These are phyloP conservation scores for Canavalia gladiata DNA, from an alignment of 306 rosid species.

Conservation along the genomic window DNA sequence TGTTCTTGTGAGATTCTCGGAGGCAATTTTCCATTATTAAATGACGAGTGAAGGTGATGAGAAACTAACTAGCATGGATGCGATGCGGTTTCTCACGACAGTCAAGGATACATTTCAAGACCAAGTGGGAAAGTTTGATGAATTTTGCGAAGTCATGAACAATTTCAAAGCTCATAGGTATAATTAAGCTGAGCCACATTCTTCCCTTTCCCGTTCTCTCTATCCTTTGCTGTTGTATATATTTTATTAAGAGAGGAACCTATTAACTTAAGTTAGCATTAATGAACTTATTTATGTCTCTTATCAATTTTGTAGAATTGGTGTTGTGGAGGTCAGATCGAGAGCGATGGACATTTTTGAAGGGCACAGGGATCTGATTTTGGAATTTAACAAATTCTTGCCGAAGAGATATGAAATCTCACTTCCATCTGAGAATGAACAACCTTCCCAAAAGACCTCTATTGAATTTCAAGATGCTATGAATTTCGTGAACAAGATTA, in stretches of 20 bases:
- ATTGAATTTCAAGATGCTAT: conserved; percentile 74
- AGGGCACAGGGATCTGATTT: conserved; percentile 69
- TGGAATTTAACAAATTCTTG: conserved; percentile 84
- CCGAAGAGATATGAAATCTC: conserved; percentile 74
- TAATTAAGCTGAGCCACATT: background rate
- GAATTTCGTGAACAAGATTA: conserved; percentile 72
- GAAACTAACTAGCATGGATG: background rate
- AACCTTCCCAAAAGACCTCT: conserved; percentile 67
- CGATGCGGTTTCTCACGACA: background rate
- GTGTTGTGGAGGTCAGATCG: conserved; percentile 62
- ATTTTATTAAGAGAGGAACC: too few relatives aligned
- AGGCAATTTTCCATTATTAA: background rate
- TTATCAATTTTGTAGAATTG: conserved; percentile 56
- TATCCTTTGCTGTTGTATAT: too few relatives aligned
- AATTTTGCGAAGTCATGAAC: background rate
- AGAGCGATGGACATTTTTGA: conserved; percentile 74
- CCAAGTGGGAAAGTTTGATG: background rate
- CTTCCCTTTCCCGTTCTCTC: too few relatives aligned
- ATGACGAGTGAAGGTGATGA: background rate
- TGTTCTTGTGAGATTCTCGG: background rate
- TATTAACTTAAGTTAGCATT: too few relatives aligned
- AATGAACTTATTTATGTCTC: too few relatives aligned
- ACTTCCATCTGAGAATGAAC: conserved; percentile 51
- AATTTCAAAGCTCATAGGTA: background rate
- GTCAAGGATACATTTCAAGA: background rate